A percentile compares a stretch with the other conserved stretches of the same genome.
phyloP scores from a whole-genome alignment of 2,329 filamentous ascomycete species.

The Beauveria australis region DNA sequence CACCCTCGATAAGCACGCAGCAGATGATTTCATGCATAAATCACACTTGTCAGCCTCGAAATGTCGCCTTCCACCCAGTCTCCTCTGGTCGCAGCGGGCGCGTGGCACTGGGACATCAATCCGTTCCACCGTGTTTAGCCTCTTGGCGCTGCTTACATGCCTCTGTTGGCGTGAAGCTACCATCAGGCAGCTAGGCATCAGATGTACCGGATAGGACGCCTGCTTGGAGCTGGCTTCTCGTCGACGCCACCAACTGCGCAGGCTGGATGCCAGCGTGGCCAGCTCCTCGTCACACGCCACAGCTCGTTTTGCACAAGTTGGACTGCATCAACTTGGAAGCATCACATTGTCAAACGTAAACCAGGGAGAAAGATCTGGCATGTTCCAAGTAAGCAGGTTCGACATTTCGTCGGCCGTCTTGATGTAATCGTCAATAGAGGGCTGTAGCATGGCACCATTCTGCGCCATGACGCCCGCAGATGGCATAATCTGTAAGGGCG shows the following conservation, averaged over 20 bases:
- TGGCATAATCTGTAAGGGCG: slow-evolving; percentile 13
- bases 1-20: not conserved
- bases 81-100: not conserved
- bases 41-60: not conserved
- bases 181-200: not conserved
- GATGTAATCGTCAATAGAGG: slow-evolving; percentile 18
- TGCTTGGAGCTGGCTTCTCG: not conserved
- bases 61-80: not conserved
- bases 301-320: not conserved
- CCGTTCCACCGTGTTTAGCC: not conserved
- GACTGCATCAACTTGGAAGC: not conserved
- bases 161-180: not conserved
- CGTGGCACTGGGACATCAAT: not conserved
- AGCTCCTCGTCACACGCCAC: not conserved
- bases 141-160: slow-evolving; percentile 8
- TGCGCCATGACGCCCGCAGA: slow-evolving; percentile 13
- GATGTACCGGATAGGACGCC: not conserved
- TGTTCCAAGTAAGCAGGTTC: slow-evolving; percentile 17
- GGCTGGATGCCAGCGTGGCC: not conserved
- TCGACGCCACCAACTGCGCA: not conserved
- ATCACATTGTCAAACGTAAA: slow-evolving; percentile 9
- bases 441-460: slow-evolving; percentile 12
- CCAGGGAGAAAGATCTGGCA: slow-evolving; percentile 15
- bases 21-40: not conserved
- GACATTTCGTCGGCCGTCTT: slow-evolving; percentile 20